Evolutionary conservation across 1,284 basidiomycete genomes (phyloP), one percentile per base, ranked within the genome.

Genomic region (Marasmius fiardii): DNA sequence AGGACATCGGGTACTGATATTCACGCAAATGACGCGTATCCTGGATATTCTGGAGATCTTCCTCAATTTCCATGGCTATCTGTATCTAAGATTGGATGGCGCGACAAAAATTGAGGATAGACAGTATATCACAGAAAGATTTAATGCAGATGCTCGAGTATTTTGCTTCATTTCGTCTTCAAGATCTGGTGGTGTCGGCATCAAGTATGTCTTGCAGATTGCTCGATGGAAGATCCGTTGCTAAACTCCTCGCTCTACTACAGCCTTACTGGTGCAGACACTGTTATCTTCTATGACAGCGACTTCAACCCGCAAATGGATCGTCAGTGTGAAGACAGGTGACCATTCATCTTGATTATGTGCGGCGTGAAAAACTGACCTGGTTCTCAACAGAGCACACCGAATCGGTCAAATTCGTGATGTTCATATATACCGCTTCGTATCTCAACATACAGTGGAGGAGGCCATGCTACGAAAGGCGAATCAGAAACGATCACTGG

Each of bases 261-360:
- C 65, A 92, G 90, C 66, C 73, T 95, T 56, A 95, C 95, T 8
- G 95, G 95, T n/a, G 95, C 95, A 16, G 94, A 98, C 68, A 97
- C 94, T 0, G 95, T 98, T 61, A 82, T 98, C 52, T 96, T 95
- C 72, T 98, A 97, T 68, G 95, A 98, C 68, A 93, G 93, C 55
- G 96, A 98, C 70, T 98, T 97, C 80, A 98, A 98, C 65, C 95
- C 95, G 0, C 94, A 96, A 61, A 97, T 98, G 89, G 95, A 98
- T 68, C 81, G 89, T 53, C 95, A 98, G 70, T 98, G 95, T 71
- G 95, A 98, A 76, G 95, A 98, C 71, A 84, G 95, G 81, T 89
- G 67, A 59, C 16, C 18, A 28, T 79, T 64, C 16, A 5, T 51
- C n/a, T 28, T 28, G 45, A 18, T 53, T 12, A 5, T 21, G 18